Evolutionary conservation across 108 stramenopile species (phyloP), one percentile per base, ranked within the genome.

Genomic region (Seminavis robusta): DNA sequence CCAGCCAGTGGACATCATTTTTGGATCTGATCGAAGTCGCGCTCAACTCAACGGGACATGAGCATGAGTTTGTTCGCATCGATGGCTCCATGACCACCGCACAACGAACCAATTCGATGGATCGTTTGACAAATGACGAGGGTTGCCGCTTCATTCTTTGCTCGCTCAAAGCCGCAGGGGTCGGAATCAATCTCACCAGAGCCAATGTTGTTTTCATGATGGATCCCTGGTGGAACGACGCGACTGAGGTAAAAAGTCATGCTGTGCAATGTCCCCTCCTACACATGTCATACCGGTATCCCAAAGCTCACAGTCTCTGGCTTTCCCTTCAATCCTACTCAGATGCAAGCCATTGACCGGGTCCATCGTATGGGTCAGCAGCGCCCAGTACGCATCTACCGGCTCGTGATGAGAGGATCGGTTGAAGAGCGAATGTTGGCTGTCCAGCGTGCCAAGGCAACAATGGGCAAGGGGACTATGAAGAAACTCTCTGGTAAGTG

Each of bases 101-200:
- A 13, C 59, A 61, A 32, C 60, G 79, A 17, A 43, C 61, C 74
- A n/a, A n/a, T n/a, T n/a, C n/a, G n/a, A n/a, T n/a, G 6, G 25
- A 19, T 7, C 19, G 17, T 8, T 56, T 56, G 15, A 25, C 31
- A 10, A 17, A 0, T 8, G 60, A 61, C 23, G 46, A 25, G 16
- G 65, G 57, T 8, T 72, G 78, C 31, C 67, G 69, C 5, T 63
- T 79, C 47, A 75, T 76, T 30, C 26, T 81, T 5, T 69, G 67
- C 43, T 61, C 59, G 32, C 31, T 69, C 4, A 30, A 33, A 17
- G 67, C 67, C n/a, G 28, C 29, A 27, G 86, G 82, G 11, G 77
- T 77, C 15, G 86, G 82, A 15, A 81, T 87, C 77, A 87, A 76
- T 48, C 67, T 87, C 9, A 85, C 82, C 17, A 54, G 81, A 0